phyloP scores from a whole-genome alignment of 1,284 basidiomycete genomes.

The Coriolopsis trogii region DNA sequence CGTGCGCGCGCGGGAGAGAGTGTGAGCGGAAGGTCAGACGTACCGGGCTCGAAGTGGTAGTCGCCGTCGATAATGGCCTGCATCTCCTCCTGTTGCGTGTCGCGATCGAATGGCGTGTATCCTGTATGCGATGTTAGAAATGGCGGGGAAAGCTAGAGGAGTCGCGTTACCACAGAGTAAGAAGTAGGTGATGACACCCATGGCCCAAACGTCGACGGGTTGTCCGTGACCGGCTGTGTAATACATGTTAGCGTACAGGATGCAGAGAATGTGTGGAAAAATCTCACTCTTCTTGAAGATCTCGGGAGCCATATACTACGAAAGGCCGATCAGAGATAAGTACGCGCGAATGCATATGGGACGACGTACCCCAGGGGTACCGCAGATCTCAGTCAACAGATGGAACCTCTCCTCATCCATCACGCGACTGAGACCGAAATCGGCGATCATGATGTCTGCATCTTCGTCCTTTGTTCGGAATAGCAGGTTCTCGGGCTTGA shows the following conservation, averaged over 20 bases:
- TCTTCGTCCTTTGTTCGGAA: constrained; percentile 92
- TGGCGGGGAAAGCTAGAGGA: background rate
- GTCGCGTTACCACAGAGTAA: constrained; percentile 69
- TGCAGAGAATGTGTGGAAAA: background rate
- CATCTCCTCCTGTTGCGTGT: constrained; percentile 87
- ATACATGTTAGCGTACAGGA: constrained; percentile 13
- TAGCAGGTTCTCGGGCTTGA: constrained; percentile 97
- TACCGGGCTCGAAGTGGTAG: constrained; percentile 87
- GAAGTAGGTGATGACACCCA: constrained; percentile 97
- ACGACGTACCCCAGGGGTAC: constrained; percentile 74
- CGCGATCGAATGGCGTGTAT: constrained; percentile 94
- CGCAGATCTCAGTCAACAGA: constrained; percentile 93
- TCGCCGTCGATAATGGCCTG: constrained; percentile 92
- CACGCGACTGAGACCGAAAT: constrained; percentile 91
- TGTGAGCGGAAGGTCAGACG: constrained; percentile 19
- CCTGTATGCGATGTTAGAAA: constrained; percentile 36
- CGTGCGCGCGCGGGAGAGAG: background rate
- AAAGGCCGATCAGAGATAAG: background rate
- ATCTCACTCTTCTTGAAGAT: constrained; percentile 91
- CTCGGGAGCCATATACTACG: constrained; percentile 95
- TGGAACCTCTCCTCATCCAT: constrained; percentile 92
- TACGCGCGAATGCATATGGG: background rate
- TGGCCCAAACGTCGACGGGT: constrained; percentile 97
- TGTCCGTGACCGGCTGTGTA: constrained; percentile 85
- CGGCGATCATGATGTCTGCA: constrained; percentile 95